Conservation (phyloP, 2,329 filamentous ascomycete species). For the Scortechinia acanthostroma region DNA sequence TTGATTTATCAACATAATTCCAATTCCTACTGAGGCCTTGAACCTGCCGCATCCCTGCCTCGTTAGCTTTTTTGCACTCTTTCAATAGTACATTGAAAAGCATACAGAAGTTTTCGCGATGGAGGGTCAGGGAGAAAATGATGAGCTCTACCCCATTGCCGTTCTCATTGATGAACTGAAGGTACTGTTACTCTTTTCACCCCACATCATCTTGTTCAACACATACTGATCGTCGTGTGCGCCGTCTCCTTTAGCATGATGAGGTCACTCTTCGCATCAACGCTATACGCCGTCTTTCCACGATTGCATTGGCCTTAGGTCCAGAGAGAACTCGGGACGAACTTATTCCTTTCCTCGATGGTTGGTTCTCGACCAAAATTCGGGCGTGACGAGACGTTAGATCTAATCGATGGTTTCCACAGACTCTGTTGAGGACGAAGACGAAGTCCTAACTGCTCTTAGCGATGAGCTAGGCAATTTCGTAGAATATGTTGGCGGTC, state of each 20-base stretch:
- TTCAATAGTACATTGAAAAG: slow-evolving; percentile 11
- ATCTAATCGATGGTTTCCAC: slow-evolving; percentile 11
- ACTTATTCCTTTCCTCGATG: slow-evolving; percentile 96
- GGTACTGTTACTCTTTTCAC: slow-evolving; percentile 44
- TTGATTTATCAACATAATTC: too few species aligned
- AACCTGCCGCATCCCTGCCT: slow-evolving; percentile 20
- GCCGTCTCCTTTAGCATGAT: slow-evolving; percentile 77
- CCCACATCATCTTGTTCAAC: slow-evolving; percentile 8
- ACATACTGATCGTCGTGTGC: slow-evolving; percentile 6
- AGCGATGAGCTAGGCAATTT: slow-evolving; percentile 96
- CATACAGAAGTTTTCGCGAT: slow-evolving; percentile 47
- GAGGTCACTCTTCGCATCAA: slow-evolving; percentile 97
- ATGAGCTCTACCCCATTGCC: slow-evolving; percentile 99
- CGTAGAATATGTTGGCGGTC: slow-evolving; percentile 93
- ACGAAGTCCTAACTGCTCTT: slow-evolving; percentile 92
- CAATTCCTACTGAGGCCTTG: too few species aligned
- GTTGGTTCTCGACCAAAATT: slow-evolving; percentile 43
- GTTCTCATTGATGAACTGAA: slow-evolving; percentile 99
- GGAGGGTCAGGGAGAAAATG: slow-evolving; percentile 85
- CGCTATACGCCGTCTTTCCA: slow-evolving; percentile 94
- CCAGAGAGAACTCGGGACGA: slow-evolving; percentile 95
- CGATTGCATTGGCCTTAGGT: slow-evolving; percentile 91
- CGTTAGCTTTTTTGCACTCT: slow-evolving; percentile 15
- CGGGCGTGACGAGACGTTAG: slow-evolving; percentile 2
- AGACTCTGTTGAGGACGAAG: slow-evolving; percentile 99